Evolutionary conservation across 345 rosid genomes (phyloP), one percentile per base, ranked within the genome.

Genomic region (Raphanus sativus): DNA sequence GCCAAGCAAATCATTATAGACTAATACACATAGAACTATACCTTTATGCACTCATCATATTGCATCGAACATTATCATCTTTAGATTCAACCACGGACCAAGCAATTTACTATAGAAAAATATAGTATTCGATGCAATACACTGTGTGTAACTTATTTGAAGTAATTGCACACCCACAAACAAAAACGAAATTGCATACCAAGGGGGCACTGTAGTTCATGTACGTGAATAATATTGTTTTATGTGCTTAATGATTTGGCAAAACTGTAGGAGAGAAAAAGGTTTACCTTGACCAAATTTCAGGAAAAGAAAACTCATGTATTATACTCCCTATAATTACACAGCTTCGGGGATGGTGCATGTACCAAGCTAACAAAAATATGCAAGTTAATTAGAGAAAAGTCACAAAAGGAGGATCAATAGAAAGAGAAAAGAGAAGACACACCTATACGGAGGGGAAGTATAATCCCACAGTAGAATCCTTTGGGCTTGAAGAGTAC

Each of bases 251-350:
- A 9, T 38, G 38, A 56, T 34, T 4, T 59, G 29, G 29, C 29
- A 28, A 28, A 28, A 2, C 29, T 28, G 29, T 28, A 2, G 29
- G 29, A 28, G 3, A 28, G 29, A 28, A 28, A 28, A 28, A 28
- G 29, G 29, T 28, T 28, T 28, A 28, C 29, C 29, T 28, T 28
- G 29, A 3, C 29, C 2, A 28, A 28, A 2, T 28, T 28, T 28
- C 29, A 21, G 21, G 21, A 21, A 21, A 21, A 21, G 60, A 45
- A 6, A 1, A 1, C 17, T 72, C 28, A 2, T 62, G 21, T 8
- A 61, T 61, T 29, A 72, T 7, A 42, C 75, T 61, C 8, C 60
- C 75, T 42, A 72, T 72, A 17, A 42, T 71, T 5, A 29, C 21
- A 21, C 11, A 61, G 75, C 67, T 61, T 71, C 67, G 1, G 11